Conservation (phyloP, 352 stramenopile genomes). For the Phytophthora quininea region DNA sequence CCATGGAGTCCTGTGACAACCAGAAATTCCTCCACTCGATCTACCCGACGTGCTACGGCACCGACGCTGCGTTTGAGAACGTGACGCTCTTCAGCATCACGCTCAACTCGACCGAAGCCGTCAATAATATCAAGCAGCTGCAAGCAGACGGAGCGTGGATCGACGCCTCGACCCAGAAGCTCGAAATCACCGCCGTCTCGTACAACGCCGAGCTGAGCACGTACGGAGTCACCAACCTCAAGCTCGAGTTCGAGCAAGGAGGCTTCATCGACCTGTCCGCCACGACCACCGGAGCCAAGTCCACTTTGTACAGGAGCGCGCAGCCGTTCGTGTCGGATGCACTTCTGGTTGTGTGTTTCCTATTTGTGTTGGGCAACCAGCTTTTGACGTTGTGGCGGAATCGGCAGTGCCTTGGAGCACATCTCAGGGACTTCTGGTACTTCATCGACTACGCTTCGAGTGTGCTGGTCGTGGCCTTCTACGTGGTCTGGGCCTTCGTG, state of each 20-base stretch:
- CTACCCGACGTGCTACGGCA: constrained; percentile 36
- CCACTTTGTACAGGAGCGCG: neutral
- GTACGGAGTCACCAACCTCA: constrained; percentile 28
- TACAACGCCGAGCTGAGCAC: constrained; percentile 41
- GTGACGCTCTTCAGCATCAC: constrained; percentile 21
- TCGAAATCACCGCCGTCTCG: constrained; percentile 33
- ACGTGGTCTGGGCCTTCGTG: constrained; percentile 36
- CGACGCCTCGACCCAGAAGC: constrained; percentile 22
- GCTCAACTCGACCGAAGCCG: constrained; percentile 20
- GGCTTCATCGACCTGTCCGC: constrained; percentile 20
- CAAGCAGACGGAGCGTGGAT: constrained; percentile 27
- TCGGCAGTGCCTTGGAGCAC: neutral
- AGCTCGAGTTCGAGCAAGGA: constrained; percentile 25
- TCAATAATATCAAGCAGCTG: constrained; percentile 6
- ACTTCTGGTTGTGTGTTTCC: neutral
- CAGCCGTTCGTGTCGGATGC: neutral
- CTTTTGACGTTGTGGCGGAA: neutral
- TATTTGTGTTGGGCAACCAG: neutral
- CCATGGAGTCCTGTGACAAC: constrained; percentile 8
- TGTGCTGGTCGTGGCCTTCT: constrained; percentile 29
- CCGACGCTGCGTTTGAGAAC: neutral
- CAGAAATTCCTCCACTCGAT: constrained; percentile 19
- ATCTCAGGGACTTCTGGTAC: constrained; percentile 10
- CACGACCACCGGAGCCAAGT: constrained; percentile 6
- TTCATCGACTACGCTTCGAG: constrained; percentile 15